Evolutionary conservation across 495 filamentous ascomycete species (phyloP), one percentile per base, ranked within the genome.

Genomic region (Thozetella sp.): DNA sequence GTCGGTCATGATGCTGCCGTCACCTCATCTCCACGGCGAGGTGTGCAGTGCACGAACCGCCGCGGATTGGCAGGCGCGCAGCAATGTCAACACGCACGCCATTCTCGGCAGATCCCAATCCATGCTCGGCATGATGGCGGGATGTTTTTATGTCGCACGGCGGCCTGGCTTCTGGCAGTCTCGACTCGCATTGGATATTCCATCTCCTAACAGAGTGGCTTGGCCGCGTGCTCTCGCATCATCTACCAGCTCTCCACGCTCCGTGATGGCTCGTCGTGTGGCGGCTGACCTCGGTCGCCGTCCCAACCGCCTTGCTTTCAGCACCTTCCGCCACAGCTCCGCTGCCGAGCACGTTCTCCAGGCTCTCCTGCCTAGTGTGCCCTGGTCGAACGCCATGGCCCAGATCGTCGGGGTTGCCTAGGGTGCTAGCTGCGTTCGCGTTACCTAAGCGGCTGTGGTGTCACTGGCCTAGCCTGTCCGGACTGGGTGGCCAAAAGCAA

Each of bases 381-480:
- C 15, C 6, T 37, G 30, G 30, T n/a, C n/a, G n/a, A n/a, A n/a
- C n/a, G n/a, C n/a, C n/a, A n/a, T 15, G 30, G 30, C 30, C 30
- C 30, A 15, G 30, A 37, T 37, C 30, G 30, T 15, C 15, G 30
- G 30, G 30, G 30, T 15, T 37, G 30, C 30, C 15, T 20, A 3
- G 43, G 43, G 10, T 9, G 43, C 43, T 48, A 20, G 43, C n/a
- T 48, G 9, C 20, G 10, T 11, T 48, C n/a, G n/a, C 43, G 43
- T 48, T 48, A 48, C 43, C 43, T 48, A 48, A 48, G 43, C 43
- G 43, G 43, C 43, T 48, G 43, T 48, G 10, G 11, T 48, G 43
- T n/a, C 43, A n/a, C 43, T n/a, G n/a, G 43, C 43, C 43, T 20
- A 48, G 43, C 15, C 30, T 20, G 20, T 10, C 3, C 43, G 10